Evolutionary conservation across 805 yeast species (phyloP).

Genomic region (Brettanomyces anomalus): DNA sequence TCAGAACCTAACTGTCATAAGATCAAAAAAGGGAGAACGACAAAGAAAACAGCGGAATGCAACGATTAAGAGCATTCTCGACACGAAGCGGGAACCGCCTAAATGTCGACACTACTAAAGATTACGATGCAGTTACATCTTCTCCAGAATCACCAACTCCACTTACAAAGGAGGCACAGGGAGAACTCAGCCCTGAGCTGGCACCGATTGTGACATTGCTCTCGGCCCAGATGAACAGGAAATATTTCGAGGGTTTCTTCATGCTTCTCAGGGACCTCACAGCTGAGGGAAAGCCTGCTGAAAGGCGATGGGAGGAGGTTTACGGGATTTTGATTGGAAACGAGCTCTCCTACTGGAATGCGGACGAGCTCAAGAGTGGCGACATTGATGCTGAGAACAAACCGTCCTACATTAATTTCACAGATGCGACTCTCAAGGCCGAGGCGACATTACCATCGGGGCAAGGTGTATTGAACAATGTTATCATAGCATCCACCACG

Average conservation of each 20-base stretch:
- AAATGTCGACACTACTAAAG: neutral
- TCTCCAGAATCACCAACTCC: constrained; percentile 7
- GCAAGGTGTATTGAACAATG: constrained; percentile 62
- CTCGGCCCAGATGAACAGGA: constrained; percentile 65
- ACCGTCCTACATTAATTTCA: constrained; percentile 82
- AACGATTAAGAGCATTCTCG: constrained; percentile 19
- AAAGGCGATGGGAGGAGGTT: constrained; percentile 84
- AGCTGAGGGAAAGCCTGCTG: constrained; percentile 80
- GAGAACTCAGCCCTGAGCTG: constrained; percentile 31
- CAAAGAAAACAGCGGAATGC: constrained; percentile 7
- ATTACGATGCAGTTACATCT: neutral
- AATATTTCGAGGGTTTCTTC: constrained; percentile 69
- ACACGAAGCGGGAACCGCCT: constrained; percentile 3
- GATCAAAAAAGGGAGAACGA: too few relatives aligned
- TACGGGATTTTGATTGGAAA: constrained; percentile 88
- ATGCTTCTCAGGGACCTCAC: constrained; percentile 66
- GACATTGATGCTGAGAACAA: constrained; percentile 29
- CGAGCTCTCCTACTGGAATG: constrained; percentile 90
- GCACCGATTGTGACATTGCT: constrained; percentile 67
- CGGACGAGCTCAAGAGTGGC: constrained; percentile 45
- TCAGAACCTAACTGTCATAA: too few relatives aligned
- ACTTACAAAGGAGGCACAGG: constrained; percentile 21
- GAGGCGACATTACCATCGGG: constrained; percentile 54
- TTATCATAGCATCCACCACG: constrained; percentile 86
- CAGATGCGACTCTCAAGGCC: constrained; percentile 81